Percentiles rank a stretch among this genome's conserved stretches.
These are phyloP conservation scores for Artomyces pyxidatus DNA, from an alignment of 768 basidiomycete species.

Conservation along the genomic window DNA sequence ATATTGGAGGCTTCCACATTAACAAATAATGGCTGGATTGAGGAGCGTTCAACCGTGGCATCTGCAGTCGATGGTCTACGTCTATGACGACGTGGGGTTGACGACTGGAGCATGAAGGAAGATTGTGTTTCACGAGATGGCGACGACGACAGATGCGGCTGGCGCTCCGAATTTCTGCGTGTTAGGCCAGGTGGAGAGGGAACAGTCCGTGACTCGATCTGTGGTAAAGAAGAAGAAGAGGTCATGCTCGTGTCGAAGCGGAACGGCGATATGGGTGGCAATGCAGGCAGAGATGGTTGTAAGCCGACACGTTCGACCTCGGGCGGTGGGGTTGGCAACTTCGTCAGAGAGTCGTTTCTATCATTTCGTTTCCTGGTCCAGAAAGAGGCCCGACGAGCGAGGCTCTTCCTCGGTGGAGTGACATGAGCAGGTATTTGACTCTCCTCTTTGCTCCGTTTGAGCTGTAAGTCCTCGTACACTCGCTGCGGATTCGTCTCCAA, in stretches of 20 bases:
- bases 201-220: constrained; percentile 18
- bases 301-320: constrained; percentile 19
- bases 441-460: constrained; percentile 34
- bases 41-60: constrained; percentile 22
- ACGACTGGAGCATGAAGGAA: neutral
- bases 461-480: constrained; percentile 35
- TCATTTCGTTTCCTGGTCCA: constrained; percentile 18
- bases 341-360: constrained; percentile 34
- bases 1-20: neutral
- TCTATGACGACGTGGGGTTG: constrained; percentile 22
- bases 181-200: constrained; percentile 12
- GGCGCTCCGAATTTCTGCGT: neutral
- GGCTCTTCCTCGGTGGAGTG: constrained; percentile 13
- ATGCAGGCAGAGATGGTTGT: constrained; percentile 29
- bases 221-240: constrained; percentile 20
- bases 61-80: constrained; percentile 42
- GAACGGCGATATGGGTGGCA: constrained; percentile 38
- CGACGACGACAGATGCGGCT: neutral
- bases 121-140: neutral
- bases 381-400: constrained; percentile 15
- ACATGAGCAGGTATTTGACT: constrained; percentile 20
- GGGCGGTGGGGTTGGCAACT: constrained; percentile 22
- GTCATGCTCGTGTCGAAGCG: constrained; percentile 24
- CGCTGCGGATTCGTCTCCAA: constrained; percentile 38
- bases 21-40: constrained; percentile 23